Base-by-base conservation (phyloP, 2,329 filamentous ascomycete species). In the Fusarium praegraminearum region DNA sequence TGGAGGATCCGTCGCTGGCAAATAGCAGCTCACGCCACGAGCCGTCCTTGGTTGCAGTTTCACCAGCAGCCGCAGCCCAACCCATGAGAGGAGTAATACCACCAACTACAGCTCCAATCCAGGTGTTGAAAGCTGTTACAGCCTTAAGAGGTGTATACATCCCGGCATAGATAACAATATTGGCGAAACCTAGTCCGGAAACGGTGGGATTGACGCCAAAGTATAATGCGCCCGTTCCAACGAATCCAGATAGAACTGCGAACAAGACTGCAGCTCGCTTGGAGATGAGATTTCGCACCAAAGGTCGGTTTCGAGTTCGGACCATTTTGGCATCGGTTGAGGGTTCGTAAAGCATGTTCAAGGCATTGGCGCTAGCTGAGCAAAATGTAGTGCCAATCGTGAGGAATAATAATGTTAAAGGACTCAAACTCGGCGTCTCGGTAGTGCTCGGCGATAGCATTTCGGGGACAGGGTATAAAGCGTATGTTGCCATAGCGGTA, bases 281-380 rank as follows among this genome's bases (percentile, higher is more conserved):
- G 36, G 89, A 90, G 41, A 99, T 84, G 2, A 99, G 87, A 10
- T 89, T 89, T 49, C 96, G 88, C 5, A 98, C 96, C 1, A 99
- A 84, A 0, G 96, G 96, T 7, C 96, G 84, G 73, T 98, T 98
- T 30, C 93, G 88, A 3, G 96, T 99, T n/a, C 96, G 89, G 36
- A 88, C 90, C 96, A 99, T 99, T 75, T 92, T 89, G 46, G 94
- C 93, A 79, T 99, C 96, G 76, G 94, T 94, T 63, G 90, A 86
- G 12, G 90, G 92, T 80, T 99, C 96, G 80, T 98, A 94, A 62
- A 98, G 89, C 96, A 99, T 99, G 80, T 99, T 99, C 71, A 98
- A 85, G 3, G 96, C 89, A 78, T 99, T 99, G 44, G 96, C 96
- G 62, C 92, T 93, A 44, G 94, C 93, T n/a, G 89, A 92, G 78